Percentiles rank a stretch among this genome's conserved stretches.
Conservation (phyloP, 805 yeast species). For the Ogataea degrootiae region DNA sequence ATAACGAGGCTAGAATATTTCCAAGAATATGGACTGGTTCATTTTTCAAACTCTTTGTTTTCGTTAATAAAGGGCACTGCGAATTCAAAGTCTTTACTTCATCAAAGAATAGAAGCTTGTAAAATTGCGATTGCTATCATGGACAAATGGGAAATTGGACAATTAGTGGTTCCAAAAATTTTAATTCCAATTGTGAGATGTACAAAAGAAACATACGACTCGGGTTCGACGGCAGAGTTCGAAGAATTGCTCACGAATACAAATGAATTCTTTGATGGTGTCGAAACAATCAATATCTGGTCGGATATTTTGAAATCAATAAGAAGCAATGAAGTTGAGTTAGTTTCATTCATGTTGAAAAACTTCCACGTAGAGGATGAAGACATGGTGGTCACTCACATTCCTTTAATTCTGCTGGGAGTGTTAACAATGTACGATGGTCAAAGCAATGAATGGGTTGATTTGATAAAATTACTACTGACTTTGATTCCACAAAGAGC, state of each 20-base stretch:
- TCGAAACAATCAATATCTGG: slow-evolving; percentile 81
- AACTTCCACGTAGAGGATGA: slow-evolving; percentile 79
- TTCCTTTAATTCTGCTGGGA: slow-evolving; percentile 63
- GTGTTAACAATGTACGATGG: slow-evolving; percentile 30
- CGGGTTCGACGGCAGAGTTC: slow-evolving; percentile 22
- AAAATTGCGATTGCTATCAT: slow-evolving; percentile 67
- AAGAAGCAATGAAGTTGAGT: slow-evolving; percentile 34
- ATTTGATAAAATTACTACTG: slow-evolving; percentile 40
- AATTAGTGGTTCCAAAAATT: slow-evolving; percentile 61
- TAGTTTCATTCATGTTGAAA: slow-evolving; percentile 55
- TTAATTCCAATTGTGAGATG: slow-evolving; percentile 60
- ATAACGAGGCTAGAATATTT: slow-evolving; percentile 52
- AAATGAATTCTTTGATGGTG: slow-evolving; percentile 73
- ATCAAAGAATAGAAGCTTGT: slow-evolving; percentile 46
- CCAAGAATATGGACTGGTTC: slow-evolving; percentile 45
- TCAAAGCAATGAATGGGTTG: slow-evolving; percentile 32
- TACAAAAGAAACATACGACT: slow-evolving; percentile 31
- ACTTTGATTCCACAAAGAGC: slow-evolving; percentile 60
- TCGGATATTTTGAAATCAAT: slow-evolving; percentile 48
- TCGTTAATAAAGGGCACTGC: slow-evolving; percentile 36
- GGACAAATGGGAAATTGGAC: slow-evolving; percentile 95
- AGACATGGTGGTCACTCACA: slow-evolving; percentile 72
- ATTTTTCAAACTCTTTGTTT: slow-evolving; percentile 50
- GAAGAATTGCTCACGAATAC: slow-evolving; percentile 54
- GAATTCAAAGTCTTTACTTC: slow-evolving; percentile 18